Percentiles rank a stretch among this genome's conserved stretches.
Conservation (phyloP, 495 filamentous ascomycete species). For the Xanthoparmelia taractica region DNA sequence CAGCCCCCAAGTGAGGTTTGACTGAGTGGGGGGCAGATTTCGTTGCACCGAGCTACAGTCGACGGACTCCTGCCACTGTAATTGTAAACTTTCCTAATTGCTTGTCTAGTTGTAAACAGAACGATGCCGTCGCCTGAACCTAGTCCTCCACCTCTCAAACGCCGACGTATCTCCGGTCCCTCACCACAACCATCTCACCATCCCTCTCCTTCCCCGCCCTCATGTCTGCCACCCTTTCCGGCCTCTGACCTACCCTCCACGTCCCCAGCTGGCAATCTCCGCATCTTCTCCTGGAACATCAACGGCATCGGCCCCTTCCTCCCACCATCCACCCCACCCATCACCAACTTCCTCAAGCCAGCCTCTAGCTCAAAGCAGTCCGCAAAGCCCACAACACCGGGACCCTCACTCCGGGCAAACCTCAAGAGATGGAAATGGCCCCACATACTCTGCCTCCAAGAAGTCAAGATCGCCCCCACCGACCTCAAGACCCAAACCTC, state of each 20-base stretch:
- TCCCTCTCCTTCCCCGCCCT: not conserved
- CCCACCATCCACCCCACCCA: conserved; percentile 25
- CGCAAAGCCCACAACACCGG: conserved; percentile 4
- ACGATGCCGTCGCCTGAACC: conserved; percentile 10
- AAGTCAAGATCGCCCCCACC: conserved; percentile 41
- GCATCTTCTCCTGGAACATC: conserved; percentile 45
- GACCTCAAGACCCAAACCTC: conserved; percentile 32
- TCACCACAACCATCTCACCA: not conserved
- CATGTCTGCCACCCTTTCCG: not conserved
- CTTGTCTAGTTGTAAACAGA: too few species aligned
- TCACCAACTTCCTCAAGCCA: conserved; percentile 38
- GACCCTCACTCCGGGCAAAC: conserved; percentile 36
- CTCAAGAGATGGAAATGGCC: conserved; percentile 42
- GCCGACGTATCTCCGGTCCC: conserved; percentile 20
- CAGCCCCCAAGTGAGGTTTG: too few species aligned
- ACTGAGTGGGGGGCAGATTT: too few species aligned
- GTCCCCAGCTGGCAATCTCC: conserved; percentile 9
- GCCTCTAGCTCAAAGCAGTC: not conserved
- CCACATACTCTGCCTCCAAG: conserved; percentile 43
- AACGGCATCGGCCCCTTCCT: conserved; percentile 44
- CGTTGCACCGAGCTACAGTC: too few species aligned
- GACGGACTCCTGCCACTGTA: not conserved
- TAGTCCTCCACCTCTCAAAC: conserved; percentile 29
- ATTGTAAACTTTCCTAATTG: not conserved
- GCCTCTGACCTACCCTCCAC: not conserved